These are phyloP conservation scores for Juglanconis sp. DNA, from an alignment of 2,329 filamentous ascomycete species.

Conservation along the genomic window DNA sequence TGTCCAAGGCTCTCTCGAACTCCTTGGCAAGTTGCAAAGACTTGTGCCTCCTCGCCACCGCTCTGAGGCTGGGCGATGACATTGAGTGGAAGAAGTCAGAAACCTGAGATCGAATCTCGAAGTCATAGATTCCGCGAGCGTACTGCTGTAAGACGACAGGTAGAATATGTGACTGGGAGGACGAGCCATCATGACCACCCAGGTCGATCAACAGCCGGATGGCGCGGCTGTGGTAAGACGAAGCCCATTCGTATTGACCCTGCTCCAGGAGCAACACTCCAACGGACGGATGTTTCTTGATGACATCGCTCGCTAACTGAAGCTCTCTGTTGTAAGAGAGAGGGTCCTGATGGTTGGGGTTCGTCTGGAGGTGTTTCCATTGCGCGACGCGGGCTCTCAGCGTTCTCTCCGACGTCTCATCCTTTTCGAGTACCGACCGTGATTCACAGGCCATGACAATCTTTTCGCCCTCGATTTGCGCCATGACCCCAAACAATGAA, in stretches of 20 bases:
- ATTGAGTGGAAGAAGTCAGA: slow-evolving; percentile 28
- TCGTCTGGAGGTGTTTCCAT: slow-evolving; percentile 46
- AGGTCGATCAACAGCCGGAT: slow-evolving; percentile 37
- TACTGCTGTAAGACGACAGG: slow-evolving; percentile 41
- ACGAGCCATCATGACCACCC: slow-evolving; percentile 24
- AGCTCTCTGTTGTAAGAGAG: slow-evolving; percentile 52
- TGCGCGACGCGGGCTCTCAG: slow-evolving; percentile 34
- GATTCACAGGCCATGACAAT: slow-evolving; percentile 46
- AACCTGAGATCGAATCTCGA: slow-evolving; percentile 43
- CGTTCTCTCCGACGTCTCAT: slow-evolving; percentile 33
- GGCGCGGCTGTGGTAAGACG: slow-evolving; percentile 47
- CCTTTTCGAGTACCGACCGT: slow-evolving; percentile 33
- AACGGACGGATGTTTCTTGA: slow-evolving; percentile 51
- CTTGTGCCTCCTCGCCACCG: slow-evolving; percentile 49
- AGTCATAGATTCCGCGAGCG: slow-evolving; percentile 48
- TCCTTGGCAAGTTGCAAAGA: slow-evolving; percentile 53
- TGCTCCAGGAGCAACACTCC: slow-evolving; percentile 54
- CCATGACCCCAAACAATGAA: slow-evolving; percentile 51
- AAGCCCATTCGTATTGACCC: slow-evolving; percentile 47
- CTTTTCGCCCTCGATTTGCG: slow-evolving; percentile 55
- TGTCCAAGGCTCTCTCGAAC: slow-evolving; percentile 51
- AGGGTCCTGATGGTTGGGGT: slow-evolving; percentile 40
- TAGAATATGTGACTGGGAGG: slow-evolving; percentile 22
- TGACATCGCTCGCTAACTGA: slow-evolving; percentile 41
- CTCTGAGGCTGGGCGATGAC: slow-evolving; percentile 32